Evolutionary conservation across 139 green algal genomes (phyloP), one percentile per base, ranked within the genome.

Genomic region (Microglena sp.): DNA sequence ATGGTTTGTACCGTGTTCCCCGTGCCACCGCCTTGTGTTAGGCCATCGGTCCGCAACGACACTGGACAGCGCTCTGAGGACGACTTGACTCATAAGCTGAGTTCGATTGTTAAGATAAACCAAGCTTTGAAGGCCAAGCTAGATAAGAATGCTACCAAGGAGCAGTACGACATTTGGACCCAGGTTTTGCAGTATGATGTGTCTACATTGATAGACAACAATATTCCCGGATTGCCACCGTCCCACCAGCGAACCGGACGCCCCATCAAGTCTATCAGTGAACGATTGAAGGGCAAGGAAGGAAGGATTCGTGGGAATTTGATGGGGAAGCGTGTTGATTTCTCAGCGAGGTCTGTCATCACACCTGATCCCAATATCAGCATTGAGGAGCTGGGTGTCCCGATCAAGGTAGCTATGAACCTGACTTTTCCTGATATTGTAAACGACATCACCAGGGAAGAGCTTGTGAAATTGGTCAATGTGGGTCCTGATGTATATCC

Each of bases 261-360:
- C 21, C 11, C 90, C 40, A 90, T 97, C 82, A 95, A 96, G 80
- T 94, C 87, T 26, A 95, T 98, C 75, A 88, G 72, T 45, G 78
- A 96, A 80, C n/a, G 76, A 7, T n/a, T 45, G 24, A n/a, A 68
- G 59, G 18, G 82, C 66, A 96, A 95, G 74, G 73, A 87, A 67
- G 92, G 92, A 2, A 85, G 92, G 33, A 90, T 97, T 69, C 81
- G 91, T 22, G 92, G 91, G 58, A 97, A 97, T 82, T 82, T 97
- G 6, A 97, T 97, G 92, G 92, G 92, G 53, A 97, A 97, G 83
- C 87, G 92, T 35, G 92, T 96, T 15, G 92, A 97, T 84, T 97
- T 97, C 68, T 94, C 84, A 1, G 91, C 91, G 5, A 84, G 92
- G 55, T 96, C 88, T 0, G 92, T 98, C 70, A 97, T 98, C 71